Percentiles rank a stretch among this genome's conserved stretches.
These are phyloP conservation scores for Simmondsia chinensis DNA, from an alignment of 148 eudicot species.

Conservation along the genomic window DNA sequence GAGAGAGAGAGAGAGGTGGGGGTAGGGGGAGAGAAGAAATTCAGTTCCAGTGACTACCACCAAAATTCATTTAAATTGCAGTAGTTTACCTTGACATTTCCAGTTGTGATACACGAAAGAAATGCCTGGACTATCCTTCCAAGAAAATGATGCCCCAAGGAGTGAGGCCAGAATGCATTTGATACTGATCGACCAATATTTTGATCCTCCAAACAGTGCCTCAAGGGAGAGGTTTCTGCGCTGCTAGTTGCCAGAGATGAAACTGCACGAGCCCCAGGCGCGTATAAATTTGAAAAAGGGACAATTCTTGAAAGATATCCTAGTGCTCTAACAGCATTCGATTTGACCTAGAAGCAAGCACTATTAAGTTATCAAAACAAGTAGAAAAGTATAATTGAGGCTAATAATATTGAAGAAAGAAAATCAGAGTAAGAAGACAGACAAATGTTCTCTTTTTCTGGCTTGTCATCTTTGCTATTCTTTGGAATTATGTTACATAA, in stretches of 20 bases:
- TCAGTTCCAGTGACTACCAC: background rate
- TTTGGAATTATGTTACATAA: no score
- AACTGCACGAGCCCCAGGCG: conserved; percentile 9
- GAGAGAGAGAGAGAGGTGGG: no score
- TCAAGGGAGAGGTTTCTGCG: conserved; percentile 9
- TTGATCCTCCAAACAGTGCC: conserved; percentile 6
- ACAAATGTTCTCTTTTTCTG: no score
- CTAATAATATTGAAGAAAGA: no score
- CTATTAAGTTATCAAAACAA: background rate
- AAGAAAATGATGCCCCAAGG: conserved; percentile 28
- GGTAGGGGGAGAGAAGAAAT: background rate
- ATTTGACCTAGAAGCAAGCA: conserved; percentile 48
- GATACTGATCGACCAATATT: conserved; percentile 2
- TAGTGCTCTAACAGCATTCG: conserved; percentile 95
- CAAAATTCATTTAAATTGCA: conserved; percentile 1
- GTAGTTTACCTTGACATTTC: conserved; percentile 81
- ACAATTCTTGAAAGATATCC: conserved; percentile 80
- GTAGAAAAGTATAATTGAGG: no score
- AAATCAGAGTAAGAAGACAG: no score
- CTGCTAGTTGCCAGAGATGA: conserved; percentile 12
- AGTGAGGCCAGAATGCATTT: conserved; percentile 10
- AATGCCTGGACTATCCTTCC: conserved; percentile 82
- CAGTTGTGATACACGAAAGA: conserved; percentile 88
- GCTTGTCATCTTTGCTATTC: no score
- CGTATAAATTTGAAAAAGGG: conserved; percentile 26